Conservation (phyloP, 495 filamentous ascomycete genomes). For the Penicillium subrubescens region DNA sequence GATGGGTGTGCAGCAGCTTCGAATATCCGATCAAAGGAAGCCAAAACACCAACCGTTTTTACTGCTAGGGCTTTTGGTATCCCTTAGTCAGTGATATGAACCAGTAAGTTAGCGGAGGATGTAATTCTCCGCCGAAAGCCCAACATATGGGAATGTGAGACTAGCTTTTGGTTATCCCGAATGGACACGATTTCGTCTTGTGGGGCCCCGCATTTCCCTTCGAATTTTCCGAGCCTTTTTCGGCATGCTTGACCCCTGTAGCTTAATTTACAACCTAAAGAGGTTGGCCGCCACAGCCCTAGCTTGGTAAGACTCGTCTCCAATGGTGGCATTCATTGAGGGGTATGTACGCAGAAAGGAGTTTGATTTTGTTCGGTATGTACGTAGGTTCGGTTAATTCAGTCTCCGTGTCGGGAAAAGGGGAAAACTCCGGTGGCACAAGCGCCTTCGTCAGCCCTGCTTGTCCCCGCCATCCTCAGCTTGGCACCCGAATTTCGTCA, state of each 20-base stretch:
- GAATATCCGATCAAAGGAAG: too few relatives aligned
- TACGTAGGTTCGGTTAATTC: conserved; percentile 11
- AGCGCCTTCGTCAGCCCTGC: not conserved
- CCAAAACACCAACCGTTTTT: too few relatives aligned
- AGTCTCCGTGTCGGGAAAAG: not conserved
- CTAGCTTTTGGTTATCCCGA: too few relatives aligned
- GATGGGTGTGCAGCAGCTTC: too few relatives aligned
- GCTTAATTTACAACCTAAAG: not conserved
- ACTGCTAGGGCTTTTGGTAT: too few relatives aligned
- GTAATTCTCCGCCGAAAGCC: too few relatives aligned
- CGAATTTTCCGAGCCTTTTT: not conserved
- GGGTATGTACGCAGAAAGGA: not conserved
- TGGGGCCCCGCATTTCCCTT: not conserved
- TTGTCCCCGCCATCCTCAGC: not conserved
- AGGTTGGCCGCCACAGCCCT: conserved; percentile 3
- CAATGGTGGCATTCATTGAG: not conserved
- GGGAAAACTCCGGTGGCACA: conserved; percentile 21
- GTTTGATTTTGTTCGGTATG: not conserved
- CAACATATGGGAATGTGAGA: too few relatives aligned
- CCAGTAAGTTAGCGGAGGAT: too few relatives aligned
- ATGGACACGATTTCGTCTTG: not conserved
- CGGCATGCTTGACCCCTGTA: not conserved
- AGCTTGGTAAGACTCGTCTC: not conserved
- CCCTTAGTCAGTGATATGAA: too few relatives aligned
- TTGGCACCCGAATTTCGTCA: not conserved